These are phyloP conservation scores for Candida sojae DNA, from an alignment of 1,139 yeast species.

Conservation along the genomic window DNA sequence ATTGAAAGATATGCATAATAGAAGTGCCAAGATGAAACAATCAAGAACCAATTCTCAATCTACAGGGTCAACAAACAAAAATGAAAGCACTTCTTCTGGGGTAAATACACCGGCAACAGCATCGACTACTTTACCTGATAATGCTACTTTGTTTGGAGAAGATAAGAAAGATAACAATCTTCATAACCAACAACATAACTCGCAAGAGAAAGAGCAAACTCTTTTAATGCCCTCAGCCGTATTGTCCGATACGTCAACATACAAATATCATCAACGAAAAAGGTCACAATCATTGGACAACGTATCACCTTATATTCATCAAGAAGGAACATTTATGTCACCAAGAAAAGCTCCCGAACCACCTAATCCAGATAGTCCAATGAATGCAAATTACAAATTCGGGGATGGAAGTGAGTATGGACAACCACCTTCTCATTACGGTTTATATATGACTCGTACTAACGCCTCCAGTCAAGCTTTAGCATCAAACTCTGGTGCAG, in stretches of 20 bases:
- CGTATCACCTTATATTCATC: conserved; percentile 17
- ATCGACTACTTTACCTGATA: conserved; percentile 11
- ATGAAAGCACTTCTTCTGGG: conserved; percentile 9
- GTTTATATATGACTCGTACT: conserved; percentile 27
- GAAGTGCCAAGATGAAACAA: conserved; percentile 13
- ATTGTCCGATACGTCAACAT: conserved; percentile 1
- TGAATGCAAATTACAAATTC: conserved; percentile 25
- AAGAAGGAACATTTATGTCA: conserved; percentile 36
- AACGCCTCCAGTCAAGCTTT: conserved; percentile 24
- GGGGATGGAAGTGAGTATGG: conserved; percentile 22
- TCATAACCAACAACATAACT: not conserved
- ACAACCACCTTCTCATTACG: conserved; percentile 12
- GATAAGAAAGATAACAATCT: not conserved
- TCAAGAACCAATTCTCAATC: conserved; percentile 11
- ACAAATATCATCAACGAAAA: conserved; percentile 17
- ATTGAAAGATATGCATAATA: conserved; percentile 38
- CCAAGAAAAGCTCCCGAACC: conserved; percentile 62
- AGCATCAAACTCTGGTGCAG: not conserved
- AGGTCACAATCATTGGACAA: conserved; percentile 51
- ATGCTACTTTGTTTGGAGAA: conserved; percentile 7
- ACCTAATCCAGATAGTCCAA: conserved; percentile 18
- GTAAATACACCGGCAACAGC: conserved; percentile 14
- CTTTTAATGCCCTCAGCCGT: conserved; percentile 19
- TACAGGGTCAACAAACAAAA: conserved; percentile 10
- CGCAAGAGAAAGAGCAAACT: conserved; percentile 3